phyloP scores from a whole-genome alignment of 805 yeast species.

The Starmerella vitae region DNA sequence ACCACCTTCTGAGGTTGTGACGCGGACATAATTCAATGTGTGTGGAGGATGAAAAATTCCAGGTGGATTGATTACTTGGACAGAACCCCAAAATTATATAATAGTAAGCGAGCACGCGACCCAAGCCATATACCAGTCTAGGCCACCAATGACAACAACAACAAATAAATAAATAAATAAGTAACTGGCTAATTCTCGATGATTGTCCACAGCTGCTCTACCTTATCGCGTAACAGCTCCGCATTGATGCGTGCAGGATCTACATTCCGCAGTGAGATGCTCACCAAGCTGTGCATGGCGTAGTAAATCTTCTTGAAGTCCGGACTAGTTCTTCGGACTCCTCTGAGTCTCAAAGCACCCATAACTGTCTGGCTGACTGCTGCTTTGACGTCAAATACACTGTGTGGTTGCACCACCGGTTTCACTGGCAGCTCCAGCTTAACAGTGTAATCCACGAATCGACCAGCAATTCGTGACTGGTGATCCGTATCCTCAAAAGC shows the following conservation, averaged over 20 bases:
- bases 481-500: constrained; percentile 6
- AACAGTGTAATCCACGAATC: constrained; percentile 6
- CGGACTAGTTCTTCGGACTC: constrained; percentile 20
- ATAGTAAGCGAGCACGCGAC: no score
- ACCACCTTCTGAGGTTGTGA: not conserved
- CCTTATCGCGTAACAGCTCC: constrained; percentile 17
- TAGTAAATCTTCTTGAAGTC: constrained; percentile 24
- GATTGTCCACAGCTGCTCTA: constrained; percentile 16
- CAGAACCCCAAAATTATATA: no score
- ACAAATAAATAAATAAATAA: no score
- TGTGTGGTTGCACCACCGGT: not conserved
- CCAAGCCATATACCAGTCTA: no score
- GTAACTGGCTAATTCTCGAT: constrained; percentile 9
- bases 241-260: constrained; percentile 5
- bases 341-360: constrained; percentile 29
- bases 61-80: no score
- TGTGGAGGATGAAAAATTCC: no score
- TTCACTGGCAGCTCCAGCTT: not conserved
- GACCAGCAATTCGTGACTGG: constrained; percentile 8
- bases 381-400: constrained; percentile 2
- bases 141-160: not conserved
- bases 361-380: constrained; percentile 24
- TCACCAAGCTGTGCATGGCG: constrained; percentile 22
- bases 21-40: not conserved
- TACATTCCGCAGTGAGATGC: constrained; percentile 23